Conservation (phyloP, 495 filamentous ascomycete species). For the Penicillium herquei region DNA sequence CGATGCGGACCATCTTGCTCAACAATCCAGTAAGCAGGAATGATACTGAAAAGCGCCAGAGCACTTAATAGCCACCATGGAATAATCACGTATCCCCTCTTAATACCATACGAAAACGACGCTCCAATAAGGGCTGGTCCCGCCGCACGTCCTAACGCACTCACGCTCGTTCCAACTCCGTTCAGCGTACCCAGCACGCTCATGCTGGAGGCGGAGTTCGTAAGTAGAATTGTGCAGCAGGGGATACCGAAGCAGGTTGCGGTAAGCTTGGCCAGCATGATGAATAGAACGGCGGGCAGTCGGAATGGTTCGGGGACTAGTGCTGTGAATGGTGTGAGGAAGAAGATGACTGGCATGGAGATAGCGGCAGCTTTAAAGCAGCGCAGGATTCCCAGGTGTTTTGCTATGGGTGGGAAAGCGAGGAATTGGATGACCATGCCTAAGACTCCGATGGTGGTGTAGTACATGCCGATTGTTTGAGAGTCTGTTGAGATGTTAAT, state of each 20-base stretch:
- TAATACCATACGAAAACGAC: constrained; percentile 68
- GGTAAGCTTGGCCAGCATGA: constrained; percentile 62
- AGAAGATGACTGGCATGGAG: constrained; percentile 69
- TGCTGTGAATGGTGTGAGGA: constrained; percentile 70
- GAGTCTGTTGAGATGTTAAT: constrained; percentile 39
- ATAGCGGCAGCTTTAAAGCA: constrained; percentile 61
- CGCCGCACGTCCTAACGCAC: constrained; percentile 70
- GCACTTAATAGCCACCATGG: constrained; percentile 74
- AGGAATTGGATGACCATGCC: constrained; percentile 78
- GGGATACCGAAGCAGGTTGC: constrained; percentile 81
- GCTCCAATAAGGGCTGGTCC: constrained; percentile 70
- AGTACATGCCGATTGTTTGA: constrained; percentile 71
- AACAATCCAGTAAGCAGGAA: constrained; percentile 68
- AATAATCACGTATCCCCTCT: constrained; percentile 66
- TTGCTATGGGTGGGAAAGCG: constrained; percentile 68
- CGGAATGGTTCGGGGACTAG: constrained; percentile 48
- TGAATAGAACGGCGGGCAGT: constrained; percentile 45
- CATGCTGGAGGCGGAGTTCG: constrained; percentile 76
- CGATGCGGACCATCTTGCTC: constrained; percentile 73
- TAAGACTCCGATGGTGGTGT: constrained; percentile 68
- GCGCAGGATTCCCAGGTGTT: constrained; percentile 65
- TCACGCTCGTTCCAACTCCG: constrained; percentile 77
- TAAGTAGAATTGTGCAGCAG: constrained; percentile 82
- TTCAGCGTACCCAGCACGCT: constrained; percentile 84
- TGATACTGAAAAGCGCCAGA: constrained; percentile 57